These are phyloP conservation scores for Spergularia marina DNA, from an alignment of 148 eudicot species.

Conservation along the genomic window DNA sequence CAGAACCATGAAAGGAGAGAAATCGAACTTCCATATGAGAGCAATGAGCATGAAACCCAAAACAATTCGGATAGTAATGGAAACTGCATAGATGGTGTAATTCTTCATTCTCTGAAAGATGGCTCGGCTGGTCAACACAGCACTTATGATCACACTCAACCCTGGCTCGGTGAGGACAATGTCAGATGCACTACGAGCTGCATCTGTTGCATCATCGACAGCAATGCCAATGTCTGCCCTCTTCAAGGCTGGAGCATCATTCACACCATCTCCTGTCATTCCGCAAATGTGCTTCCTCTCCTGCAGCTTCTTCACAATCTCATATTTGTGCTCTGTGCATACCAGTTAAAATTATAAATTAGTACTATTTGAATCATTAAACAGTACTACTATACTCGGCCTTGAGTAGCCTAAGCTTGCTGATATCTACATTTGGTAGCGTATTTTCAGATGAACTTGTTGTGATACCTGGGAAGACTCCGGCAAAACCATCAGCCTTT, in stretches of 20 bases:
- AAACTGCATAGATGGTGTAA: slow-evolving; percentile 72
- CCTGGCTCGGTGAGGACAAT: slow-evolving; percentile 82
- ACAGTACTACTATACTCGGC: too few species aligned
- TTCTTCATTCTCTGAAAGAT: slow-evolving; percentile 83
- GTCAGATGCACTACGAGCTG: slow-evolving; percentile 84
- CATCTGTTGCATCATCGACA: slow-evolving; percentile 87
- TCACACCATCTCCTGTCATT: slow-evolving; percentile 86
- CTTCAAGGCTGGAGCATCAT: slow-evolving; percentile 81
- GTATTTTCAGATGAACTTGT: background rate
- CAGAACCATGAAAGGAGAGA: slow-evolving; percentile 82
- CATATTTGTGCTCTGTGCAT: slow-evolving; percentile 68
- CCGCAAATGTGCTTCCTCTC: slow-evolving; percentile 83
- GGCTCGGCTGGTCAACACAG: slow-evolving; percentile 68
- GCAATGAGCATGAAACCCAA: slow-evolving; percentile 69
- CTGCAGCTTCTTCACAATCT: slow-evolving; percentile 80
- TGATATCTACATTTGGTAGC: too few species aligned
- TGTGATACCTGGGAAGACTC: slow-evolving; percentile 72
- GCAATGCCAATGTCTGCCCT: slow-evolving; percentile 82
- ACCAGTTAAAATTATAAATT: background rate
- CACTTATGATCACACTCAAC: slow-evolving; percentile 72
- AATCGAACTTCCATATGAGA: slow-evolving; percentile 70
- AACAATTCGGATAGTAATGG: slow-evolving; percentile 75
- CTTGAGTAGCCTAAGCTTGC: too few species aligned
- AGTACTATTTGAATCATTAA: background rate
- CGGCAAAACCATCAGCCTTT: slow-evolving; percentile 83